Percentiles rank a stretch among this genome's conserved stretches.
phyloP scores from a whole-genome alignment of 495 filamentous ascomycete genomes.

The Tuber indicum region DNA sequence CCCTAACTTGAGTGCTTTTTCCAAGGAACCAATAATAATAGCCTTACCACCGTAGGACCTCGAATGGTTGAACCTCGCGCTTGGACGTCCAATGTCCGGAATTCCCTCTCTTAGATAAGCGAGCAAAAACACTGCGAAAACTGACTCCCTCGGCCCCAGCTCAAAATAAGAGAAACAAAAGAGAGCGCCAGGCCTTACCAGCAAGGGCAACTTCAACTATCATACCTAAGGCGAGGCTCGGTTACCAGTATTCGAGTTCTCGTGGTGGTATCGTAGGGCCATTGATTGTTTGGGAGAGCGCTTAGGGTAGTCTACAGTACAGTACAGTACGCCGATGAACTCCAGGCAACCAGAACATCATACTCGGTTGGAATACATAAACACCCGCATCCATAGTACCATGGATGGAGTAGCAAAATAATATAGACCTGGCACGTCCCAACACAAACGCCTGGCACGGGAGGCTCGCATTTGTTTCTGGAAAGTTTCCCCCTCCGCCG shows the following conservation, averaged over 20 bases:
- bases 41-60: too few species aligned
- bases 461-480: neutral
- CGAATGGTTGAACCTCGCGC: neutral
- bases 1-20: too few species aligned
- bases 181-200: neutral
- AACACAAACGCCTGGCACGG: neutral
- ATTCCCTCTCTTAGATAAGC: neutral
- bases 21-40: too few species aligned
- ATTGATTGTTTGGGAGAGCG: neutral
- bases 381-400: neutral
- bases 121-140: neutral
- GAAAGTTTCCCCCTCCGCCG: neutral
- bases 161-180: too few species aligned
- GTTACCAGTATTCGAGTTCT: neutral
- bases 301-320: neutral
- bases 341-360: neutral
- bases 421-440: neutral
- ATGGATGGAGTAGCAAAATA: neutral
- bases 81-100: neutral
- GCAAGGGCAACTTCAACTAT: neutral
- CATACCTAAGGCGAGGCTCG: neutral
- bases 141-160: neutral
- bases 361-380: neutral
- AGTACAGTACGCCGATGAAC: neutral
- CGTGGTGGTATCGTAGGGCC: neutral